Evolutionary conservation across 2,329 filamentous ascomycete species (phyloP).

Genomic region (Cladophialophora immunda): DNA sequence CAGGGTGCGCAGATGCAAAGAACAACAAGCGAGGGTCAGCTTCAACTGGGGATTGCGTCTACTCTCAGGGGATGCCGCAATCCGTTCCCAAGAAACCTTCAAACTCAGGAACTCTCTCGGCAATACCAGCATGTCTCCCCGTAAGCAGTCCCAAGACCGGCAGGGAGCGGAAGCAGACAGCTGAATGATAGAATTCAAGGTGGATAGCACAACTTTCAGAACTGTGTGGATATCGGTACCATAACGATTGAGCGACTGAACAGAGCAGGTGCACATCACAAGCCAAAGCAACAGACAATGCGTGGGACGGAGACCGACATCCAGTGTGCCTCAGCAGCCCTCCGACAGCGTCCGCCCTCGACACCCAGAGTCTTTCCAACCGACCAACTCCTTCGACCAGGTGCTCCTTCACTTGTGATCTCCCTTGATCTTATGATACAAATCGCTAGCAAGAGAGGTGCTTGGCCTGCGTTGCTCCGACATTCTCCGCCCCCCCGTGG

Average conservation of each 20-base stretch:
- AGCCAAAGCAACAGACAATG: not conserved
- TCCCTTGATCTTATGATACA: slow-evolving; percentile 40
- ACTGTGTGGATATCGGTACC: not conserved
- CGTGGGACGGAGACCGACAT: not conserved
- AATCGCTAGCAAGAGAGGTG: slow-evolving; percentile 39
- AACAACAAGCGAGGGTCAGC: not conserved
- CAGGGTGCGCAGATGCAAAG: not conserved
- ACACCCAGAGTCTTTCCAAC: not conserved
- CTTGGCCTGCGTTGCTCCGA: slow-evolving; percentile 37
- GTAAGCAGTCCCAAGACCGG: not conserved
- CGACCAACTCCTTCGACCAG: not conserved
- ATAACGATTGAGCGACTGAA: not conserved
- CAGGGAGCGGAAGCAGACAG: not conserved
- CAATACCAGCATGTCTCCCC: not conserved
- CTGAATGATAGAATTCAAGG: not conserved
- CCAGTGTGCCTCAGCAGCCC: not conserved
- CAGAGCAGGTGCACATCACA: not conserved
- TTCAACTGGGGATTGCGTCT: too few relatives aligned
- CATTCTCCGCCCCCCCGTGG: slow-evolving; percentile 37
- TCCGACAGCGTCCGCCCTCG: not conserved
- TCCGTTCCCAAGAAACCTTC: too few relatives aligned
- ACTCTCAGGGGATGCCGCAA: too few relatives aligned
- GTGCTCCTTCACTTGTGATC: slow-evolving; percentile 19
- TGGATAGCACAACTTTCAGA: not conserved
- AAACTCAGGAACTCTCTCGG: not conserved